These are phyloP conservation scores for Gymnopus androsaceus DNA, from an alignment of 1,284 basidiomycete genomes.

Conservation along the genomic window DNA sequence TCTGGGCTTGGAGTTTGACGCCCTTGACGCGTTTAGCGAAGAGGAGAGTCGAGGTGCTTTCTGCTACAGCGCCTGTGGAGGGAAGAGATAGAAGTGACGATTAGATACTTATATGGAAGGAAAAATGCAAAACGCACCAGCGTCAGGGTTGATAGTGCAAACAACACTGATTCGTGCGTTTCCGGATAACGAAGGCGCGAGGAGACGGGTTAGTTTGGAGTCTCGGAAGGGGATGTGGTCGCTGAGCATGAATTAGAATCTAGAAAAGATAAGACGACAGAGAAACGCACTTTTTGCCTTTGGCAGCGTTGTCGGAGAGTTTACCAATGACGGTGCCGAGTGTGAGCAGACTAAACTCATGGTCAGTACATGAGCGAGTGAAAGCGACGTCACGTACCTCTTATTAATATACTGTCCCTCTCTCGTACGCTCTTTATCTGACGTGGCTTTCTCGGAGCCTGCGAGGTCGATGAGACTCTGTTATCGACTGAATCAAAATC, in stretches of 20 bases:
- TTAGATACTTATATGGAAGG: too few relatives aligned
- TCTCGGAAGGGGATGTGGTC: constrained; percentile 96
- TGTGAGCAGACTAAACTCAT: constrained; percentile 69
- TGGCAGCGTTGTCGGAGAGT: constrained; percentile 82
- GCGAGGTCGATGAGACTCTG: constrained; percentile 94
- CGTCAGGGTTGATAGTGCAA: constrained; percentile 92
- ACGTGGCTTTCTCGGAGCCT: constrained; percentile 93
- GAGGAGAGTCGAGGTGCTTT: constrained; percentile 81
- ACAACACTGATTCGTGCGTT: constrained; percentile 96
- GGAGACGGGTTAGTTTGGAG: constrained; percentile 90
- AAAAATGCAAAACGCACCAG: too few relatives aligned
- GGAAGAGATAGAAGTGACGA: too few relatives aligned
- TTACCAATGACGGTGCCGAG: constrained; percentile 89
- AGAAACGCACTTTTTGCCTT: constrained; percentile 62
- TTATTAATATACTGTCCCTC: constrained; percentile 96
- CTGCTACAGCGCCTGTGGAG: constrained; percentile 74
- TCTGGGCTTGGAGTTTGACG: constrained; percentile 83
- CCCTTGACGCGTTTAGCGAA: constrained; percentile 91
- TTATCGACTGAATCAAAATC: constrained; percentile 26
- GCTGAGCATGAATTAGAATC: constrained; percentile 33
- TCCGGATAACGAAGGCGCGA: constrained; percentile 93
- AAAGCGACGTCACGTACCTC: constrained; percentile 44
- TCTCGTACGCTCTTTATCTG: constrained; percentile 87
- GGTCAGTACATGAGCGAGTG: constrained; percentile 3
- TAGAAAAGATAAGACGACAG: background rate